A percentile compares a stretch with the other conserved stretches of the same genome.
phyloP scores from a whole-genome alignment of 2,329 filamentous ascomycete genomes.

The Pseudogymnoascus sp. region DNA sequence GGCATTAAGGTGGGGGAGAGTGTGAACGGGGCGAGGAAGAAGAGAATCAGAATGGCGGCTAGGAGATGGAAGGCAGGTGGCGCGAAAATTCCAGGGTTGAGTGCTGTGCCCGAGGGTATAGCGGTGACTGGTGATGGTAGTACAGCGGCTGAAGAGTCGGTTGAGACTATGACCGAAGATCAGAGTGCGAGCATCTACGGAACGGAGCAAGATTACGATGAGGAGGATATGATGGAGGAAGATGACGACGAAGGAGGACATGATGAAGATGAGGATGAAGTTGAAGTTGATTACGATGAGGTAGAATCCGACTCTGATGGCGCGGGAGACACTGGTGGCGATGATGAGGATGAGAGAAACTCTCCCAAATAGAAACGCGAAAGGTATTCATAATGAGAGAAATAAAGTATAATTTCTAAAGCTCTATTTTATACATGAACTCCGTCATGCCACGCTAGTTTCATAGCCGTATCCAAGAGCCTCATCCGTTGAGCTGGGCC shows the following conservation, averaged over 20 bases:
- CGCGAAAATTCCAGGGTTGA: not conserved
- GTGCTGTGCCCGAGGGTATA: constrained; percentile 2
- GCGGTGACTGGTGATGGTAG: constrained; percentile 13
- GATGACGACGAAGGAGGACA: constrained; percentile 23
- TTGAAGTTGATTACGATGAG: constrained; percentile 22
- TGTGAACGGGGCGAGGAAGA: constrained; percentile 16
- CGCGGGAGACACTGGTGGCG: not conserved
- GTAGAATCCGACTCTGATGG: constrained; percentile 11
- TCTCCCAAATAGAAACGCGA: not conserved
- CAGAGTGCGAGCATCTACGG: constrained; percentile 19
- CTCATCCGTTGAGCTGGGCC: not conserved
- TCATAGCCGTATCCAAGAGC: not conserved
- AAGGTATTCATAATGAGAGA: not conserved
- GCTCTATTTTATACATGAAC: constrained; percentile 1
- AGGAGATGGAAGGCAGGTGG: not conserved
- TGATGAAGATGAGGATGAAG: constrained; percentile 18
- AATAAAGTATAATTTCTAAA: not conserved
- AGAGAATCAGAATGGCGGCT: not conserved
- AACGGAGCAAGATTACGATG: constrained; percentile 15
- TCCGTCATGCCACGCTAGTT: not conserved
- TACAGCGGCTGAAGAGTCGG: constrained; percentile 24
- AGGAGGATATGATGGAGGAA: constrained; percentile 18
- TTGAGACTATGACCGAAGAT: constrained; percentile 25
- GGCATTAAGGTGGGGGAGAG: constrained; percentile 16
- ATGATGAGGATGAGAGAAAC: constrained; percentile 4